A percentile compares a stretch with the other conserved stretches of the same genome.
phyloP scores from a whole-genome alignment of 139 green algal species.

The Chlamydomonas sp. region DNA sequence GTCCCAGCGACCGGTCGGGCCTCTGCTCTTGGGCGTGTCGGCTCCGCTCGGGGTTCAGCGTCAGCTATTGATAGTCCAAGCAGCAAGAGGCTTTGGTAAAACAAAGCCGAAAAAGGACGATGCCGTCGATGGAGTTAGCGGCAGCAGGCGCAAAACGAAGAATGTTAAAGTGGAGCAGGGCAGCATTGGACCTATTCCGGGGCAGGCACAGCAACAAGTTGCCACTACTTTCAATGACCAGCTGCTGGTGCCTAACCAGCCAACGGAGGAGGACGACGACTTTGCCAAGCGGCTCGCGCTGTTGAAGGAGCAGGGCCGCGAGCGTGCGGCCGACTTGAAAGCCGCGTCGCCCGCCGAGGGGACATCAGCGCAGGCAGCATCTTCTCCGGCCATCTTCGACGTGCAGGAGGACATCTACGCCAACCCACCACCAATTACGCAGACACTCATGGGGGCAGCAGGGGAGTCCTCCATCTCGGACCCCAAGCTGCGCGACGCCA shows the following conservation, averaged over 20 bases:
- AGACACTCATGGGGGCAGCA: conserved; percentile 39
- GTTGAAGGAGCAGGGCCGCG: conserved; percentile 45
- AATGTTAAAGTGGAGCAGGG: background rate
- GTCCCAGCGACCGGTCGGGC: too few relatives aligned
- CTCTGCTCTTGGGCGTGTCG: too few relatives aligned
- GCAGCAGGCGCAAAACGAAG: background rate
- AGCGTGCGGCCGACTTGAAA: conserved; percentile 28
- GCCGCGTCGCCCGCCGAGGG: background rate
- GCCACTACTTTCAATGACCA: background rate
- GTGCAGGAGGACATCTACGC: conserved; percentile 54
- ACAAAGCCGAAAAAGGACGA: conserved; percentile 22
- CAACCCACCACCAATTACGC: conserved; percentile 55
- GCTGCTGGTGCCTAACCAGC: conserved; percentile 2
- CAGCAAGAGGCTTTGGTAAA: conserved; percentile 49
- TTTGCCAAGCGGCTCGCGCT: conserved; percentile 54
- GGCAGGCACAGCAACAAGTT: conserved; percentile 11
- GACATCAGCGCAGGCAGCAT: background rate
- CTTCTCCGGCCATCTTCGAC: background rate
- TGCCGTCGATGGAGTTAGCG: background rate
- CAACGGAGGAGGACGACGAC: conserved; percentile 51
- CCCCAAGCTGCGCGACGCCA: conserved; percentile 59
- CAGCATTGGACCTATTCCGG: background rate
- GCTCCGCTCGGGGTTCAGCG: too few relatives aligned
- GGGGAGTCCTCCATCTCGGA: conserved; percentile 50
- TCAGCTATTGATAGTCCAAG: background rate